Evolutionary conservation across 176 grass and related monocot genomes (phyloP), one percentile per base, ranked within the genome.

Genomic region (Triticum timopheevii): DNA sequence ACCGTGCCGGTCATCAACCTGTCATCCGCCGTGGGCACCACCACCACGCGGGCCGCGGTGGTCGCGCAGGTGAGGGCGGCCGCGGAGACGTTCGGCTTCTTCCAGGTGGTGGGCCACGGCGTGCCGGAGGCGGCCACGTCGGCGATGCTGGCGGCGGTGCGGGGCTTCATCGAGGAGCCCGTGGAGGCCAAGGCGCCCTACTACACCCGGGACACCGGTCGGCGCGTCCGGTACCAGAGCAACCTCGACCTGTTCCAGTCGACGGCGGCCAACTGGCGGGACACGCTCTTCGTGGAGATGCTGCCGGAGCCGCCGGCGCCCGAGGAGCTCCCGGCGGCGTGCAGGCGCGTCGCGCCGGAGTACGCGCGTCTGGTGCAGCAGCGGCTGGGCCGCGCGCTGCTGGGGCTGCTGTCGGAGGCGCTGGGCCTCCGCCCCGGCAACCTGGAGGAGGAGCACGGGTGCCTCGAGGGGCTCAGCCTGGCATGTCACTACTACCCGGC

Each of bases 201-300:
- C 42, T 75, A 50, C 72, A 75, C 3, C 3, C 72, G 72, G 1
- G 72, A 75, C 42, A 24, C 38, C 1, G 40, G 7, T 7, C 72
- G 72, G 42, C 42, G 72, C 24, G 72, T 75, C 0, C 0, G 72
- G 42, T 75, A 75, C 72, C 72, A 75, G 42, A 30, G 72, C 54
- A 78, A 78, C 77, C 4, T 81, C 25, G 79, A 81, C 25, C 79
- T 81, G 24, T 81, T 33, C 79, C 63, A 28, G 24, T 66, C 79
- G 16, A 12, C 62, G 24, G 38, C 16, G 16, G 79, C 79, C 9
- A 30, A 65, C 24, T 81, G 62, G 79, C 79, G 79, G 0, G 79
- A 81, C 79, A 81, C 61, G 2, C 59, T 25, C 61, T 76, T 76
- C 73, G 5, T 75, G 72, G 72, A 75, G 42, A 27, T 75, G 23